A percentile compares a stretch with the other conserved stretches of the same genome.
These are phyloP conservation scores for Zymoseptoria tritici DNA, from an alignment of 2,329 filamentous ascomycete species.

Conservation along the genomic window DNA sequence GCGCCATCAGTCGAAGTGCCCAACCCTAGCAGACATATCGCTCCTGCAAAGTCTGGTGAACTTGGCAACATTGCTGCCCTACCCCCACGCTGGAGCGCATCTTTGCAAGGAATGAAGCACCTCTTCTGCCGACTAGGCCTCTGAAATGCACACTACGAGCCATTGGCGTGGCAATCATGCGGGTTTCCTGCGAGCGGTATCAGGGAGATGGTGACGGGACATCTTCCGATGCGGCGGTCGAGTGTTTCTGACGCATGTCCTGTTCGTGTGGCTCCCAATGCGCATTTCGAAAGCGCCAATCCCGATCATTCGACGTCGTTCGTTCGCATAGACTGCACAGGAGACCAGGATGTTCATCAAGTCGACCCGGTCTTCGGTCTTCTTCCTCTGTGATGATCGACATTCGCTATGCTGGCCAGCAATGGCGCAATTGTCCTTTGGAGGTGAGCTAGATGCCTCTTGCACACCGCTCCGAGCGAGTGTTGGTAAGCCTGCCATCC, in stretches of 20 bases:
- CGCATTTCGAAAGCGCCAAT: too few species aligned
- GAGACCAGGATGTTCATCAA: background rate
- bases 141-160: too few species aligned
- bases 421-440: background rate
- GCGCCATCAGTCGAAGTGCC: background rate
- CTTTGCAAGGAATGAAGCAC: background rate
- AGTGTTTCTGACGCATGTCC: background rate
- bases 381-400: too few species aligned
- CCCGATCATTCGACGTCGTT: too few species aligned
- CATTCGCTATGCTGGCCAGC: background rate
- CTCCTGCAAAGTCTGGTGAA: conserved; percentile 7
- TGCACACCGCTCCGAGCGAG: background rate
- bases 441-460: background rate
- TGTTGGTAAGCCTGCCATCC: background rate
- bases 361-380: background rate
- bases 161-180: background rate
- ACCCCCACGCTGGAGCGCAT: background rate
- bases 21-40: background rate
- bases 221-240: background rate
- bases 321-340: too few species aligned
- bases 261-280: too few species aligned
- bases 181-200: background rate
- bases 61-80: background rate
- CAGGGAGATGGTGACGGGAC: too few species aligned
- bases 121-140: background rate